Base-by-base conservation (phyloP, 306 rosid genomes). In the Lotus japonicus region DNA sequence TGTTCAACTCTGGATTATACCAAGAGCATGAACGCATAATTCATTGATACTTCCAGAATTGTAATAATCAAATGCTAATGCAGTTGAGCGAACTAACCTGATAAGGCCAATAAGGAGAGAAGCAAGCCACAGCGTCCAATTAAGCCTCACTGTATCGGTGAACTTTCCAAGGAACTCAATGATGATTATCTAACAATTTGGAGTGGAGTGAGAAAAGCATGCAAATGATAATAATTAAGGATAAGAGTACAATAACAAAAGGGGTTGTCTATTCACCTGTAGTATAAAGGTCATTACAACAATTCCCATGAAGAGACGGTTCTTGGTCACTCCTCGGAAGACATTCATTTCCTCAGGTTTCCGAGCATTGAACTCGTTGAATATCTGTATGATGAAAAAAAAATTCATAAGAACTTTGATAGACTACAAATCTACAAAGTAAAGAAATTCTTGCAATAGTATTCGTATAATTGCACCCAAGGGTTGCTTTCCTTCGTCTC, bases 311-410 rank as follows among this genome's bases (percentile, higher is more conserved):
- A 86, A 94, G 64, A 94, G 96, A 51, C 60, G 76, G 83, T 90
- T 94, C 79, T 80, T 90, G 2, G 90, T 88, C 64, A 94, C 89
- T 66, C 98, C 98, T 3, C 45, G 44, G 80, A 94, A 94, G 39
- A 88, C 89, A 53, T 94, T 94, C 56, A 88, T 61, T 81, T 88
- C 90, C 6, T 90, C 98, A 18, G 98, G 98, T 74, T 94, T 94
- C 53, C 97, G 89, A 79, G 98, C 94, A 74, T 94, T 94, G 81
- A 94, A 88, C 85, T 94, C 97, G 2, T 94, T 90, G 77, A 88
- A 94, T 73, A 94, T 74, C 98, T 94, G 89, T 41, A 70, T 19
- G 64, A 62, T 33, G 61, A 52, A 67, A 52, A 33, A 52, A 42
- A 50, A 33, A 60, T 53, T 17, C 7, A 18, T 51, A 39, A 62